A percentile compares a stretch with the other conserved stretches of the same genome.
phyloP scores from a whole-genome alignment of 148 eudicot genomes.

The Chenopodium quinoa region DNA sequence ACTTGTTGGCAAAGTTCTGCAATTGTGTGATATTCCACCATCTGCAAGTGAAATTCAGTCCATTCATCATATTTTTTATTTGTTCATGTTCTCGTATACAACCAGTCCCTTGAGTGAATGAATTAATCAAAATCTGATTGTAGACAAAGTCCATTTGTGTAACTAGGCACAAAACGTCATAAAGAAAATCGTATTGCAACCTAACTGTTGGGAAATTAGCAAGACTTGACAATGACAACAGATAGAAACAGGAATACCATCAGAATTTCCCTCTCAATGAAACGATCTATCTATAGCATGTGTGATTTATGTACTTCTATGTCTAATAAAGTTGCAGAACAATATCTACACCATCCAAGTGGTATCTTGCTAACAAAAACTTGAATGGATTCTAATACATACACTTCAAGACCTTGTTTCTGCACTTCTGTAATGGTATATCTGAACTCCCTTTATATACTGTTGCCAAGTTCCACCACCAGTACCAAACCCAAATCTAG shows the following conservation, averaged over 20 bases:
- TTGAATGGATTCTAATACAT: conserved; percentile 1
- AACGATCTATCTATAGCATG: not conserved
- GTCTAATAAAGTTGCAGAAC: conserved; percentile 12
- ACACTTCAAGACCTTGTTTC: not conserved
- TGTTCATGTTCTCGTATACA: not conserved
- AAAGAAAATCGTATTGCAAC: no score
- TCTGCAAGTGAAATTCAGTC: not conserved
- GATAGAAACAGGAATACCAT: not conserved
- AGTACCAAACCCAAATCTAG: not conserved
- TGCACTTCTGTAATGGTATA: not conserved
- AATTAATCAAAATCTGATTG: not conserved
- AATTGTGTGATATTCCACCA: not conserved
- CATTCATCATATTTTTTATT: not conserved
- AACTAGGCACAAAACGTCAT: no score
- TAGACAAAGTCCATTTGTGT: no score
- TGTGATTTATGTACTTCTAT: not conserved
- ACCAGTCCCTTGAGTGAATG: not conserved
- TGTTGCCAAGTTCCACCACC: not conserved
- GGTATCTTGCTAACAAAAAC: conserved; percentile 2
- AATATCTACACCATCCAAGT: conserved; percentile 3
- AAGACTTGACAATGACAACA: not conserved
- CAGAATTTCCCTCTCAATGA: not conserved
- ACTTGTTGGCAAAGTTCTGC: conserved; percentile 11
- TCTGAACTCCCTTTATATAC: not conserved
- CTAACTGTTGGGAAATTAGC: no score